Percentiles rank a stretch among this genome's conserved stretches.
Conservation (phyloP, 352 stramenopile genomes). For the Globisporangium carolinianum region DNA sequence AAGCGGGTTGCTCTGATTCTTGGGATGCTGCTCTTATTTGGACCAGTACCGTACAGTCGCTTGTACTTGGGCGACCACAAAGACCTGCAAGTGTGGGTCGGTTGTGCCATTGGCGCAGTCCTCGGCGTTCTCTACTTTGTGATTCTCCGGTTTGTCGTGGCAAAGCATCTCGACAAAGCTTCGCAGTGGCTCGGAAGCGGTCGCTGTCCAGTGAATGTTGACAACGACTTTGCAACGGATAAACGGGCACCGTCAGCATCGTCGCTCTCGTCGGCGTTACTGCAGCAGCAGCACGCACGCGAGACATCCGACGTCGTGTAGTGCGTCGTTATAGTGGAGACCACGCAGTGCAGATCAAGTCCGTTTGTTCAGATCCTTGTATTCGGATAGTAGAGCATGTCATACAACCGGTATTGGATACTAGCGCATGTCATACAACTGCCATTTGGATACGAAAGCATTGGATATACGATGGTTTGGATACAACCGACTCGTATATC, state of each 20-base stretch:
- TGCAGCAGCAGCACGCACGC: not conserved
- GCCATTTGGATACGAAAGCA: no score
- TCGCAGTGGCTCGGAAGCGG: constrained; percentile 2
- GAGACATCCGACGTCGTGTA: no score
- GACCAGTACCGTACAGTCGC: constrained; percentile 47
- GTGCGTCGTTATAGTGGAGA: no score
- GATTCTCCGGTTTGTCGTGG: constrained; percentile 29
- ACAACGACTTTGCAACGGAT: constrained; percentile 9
- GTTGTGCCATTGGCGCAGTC: constrained; percentile 27
- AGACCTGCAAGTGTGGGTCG: constrained; percentile 34
- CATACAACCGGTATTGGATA: no score
- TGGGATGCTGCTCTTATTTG: constrained; percentile 26
- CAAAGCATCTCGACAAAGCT: constrained; percentile 6
- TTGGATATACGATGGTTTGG: no score
- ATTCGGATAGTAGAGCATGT: no score
- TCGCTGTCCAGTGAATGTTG: constrained; percentile 3
- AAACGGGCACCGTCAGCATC: not conserved
- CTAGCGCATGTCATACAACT: no score
- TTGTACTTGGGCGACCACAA: constrained; percentile 57
- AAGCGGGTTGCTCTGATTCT: constrained; percentile 10
- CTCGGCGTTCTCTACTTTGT: constrained; percentile 39
- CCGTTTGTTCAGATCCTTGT: no score
- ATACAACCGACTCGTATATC: no score
- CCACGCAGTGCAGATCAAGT: no score
- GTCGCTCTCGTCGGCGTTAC: not conserved